Evolutionary conservation across 106 monocot genomes (phyloP).

Genomic region (Dioscorea alata): DNA sequence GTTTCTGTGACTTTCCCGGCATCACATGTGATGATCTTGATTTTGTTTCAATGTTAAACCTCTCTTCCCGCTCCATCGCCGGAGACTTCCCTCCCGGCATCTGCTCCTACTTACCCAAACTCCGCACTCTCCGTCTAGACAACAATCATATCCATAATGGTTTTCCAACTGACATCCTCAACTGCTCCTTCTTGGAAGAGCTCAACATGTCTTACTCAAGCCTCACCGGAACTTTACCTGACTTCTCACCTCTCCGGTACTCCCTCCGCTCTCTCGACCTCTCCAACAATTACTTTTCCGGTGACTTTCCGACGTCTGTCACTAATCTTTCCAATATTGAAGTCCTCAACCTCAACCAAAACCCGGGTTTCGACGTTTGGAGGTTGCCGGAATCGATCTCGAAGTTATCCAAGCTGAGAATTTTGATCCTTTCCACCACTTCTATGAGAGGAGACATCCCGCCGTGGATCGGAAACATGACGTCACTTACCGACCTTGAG

Average conservation of each 20-base stretch:
- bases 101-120: constrained; percentile 50
- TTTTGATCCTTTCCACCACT: constrained; percentile 74
- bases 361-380: constrained; percentile 69
- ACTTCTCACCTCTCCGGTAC: constrained; percentile 49
- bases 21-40: constrained; percentile 47
- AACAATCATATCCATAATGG: constrained; percentile 42
- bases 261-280: constrained; percentile 60
- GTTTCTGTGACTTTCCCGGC: constrained; percentile 57
- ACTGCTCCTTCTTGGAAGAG: constrained; percentile 60
- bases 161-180: constrained; percentile 54
- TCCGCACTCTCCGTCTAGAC: constrained; percentile 45
- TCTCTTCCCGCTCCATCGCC: constrained; percentile 49
- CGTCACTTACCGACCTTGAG: constrained; percentile 79
- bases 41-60: constrained; percentile 43
- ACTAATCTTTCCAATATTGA: constrained; percentile 67
- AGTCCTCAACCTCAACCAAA: constrained; percentile 66
- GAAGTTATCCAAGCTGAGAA: constrained; percentile 40
- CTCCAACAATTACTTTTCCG: constrained; percentile 71
- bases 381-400: constrained; percentile 44
- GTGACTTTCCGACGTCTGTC: constrained; percentile 64
- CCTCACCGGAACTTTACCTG: constrained; percentile 55
- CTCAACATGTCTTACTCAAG: constrained; percentile 57
- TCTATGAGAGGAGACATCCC: constrained; percentile 69
- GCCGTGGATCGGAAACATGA: constrained; percentile 88
- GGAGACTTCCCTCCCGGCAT: constrained; percentile 63